These are phyloP conservation scores for Rosa multiflora DNA, from an alignment of 306 rosid genomes.

Conservation along the genomic window DNA sequence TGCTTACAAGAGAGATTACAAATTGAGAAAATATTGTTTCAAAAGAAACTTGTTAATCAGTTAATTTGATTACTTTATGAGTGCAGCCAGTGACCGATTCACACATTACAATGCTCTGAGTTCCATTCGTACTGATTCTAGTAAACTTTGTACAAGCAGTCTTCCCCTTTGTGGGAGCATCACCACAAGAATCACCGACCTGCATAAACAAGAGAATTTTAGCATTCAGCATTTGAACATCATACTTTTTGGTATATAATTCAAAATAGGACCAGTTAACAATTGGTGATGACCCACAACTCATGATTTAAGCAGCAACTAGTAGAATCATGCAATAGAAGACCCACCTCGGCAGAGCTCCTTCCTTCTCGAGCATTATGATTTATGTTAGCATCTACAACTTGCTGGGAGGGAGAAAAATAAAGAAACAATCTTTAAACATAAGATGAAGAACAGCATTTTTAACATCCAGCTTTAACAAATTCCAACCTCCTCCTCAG, in stretches of 20 bases:
- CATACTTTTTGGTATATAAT: background rate
- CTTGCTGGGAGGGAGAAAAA: conserved; percentile 47
- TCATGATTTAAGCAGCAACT: background rate
- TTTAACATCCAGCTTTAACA: conserved; percentile 28
- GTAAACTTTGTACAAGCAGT: conserved; percentile 71
- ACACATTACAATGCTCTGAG: conserved; percentile 69
- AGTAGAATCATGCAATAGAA: background rate
- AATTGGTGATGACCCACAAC: background rate
- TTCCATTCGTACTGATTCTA: conserved; percentile 60
- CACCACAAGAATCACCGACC: conserved; percentile 38
- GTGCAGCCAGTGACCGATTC: conserved; percentile 87
- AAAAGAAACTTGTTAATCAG: conserved; percentile 3
- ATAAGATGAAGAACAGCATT: background rate
- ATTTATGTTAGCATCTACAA: conserved; percentile 68
- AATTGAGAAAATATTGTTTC: background rate
- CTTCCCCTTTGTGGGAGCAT: conserved; percentile 58
- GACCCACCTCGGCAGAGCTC: conserved; percentile 80
- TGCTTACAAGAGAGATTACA: background rate
- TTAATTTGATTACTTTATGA: conserved; percentile 60
- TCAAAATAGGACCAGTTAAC: background rate
- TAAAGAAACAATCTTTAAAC: conserved; percentile 15
- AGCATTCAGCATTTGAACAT: conserved; percentile 19
- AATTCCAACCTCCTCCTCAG: conserved; percentile 58
- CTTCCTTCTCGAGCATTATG: conserved; percentile 88
- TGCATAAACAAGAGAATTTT: conserved; percentile 37